Conservation (phyloP, 257 asterid species). For the Lantana camara region DNA sequence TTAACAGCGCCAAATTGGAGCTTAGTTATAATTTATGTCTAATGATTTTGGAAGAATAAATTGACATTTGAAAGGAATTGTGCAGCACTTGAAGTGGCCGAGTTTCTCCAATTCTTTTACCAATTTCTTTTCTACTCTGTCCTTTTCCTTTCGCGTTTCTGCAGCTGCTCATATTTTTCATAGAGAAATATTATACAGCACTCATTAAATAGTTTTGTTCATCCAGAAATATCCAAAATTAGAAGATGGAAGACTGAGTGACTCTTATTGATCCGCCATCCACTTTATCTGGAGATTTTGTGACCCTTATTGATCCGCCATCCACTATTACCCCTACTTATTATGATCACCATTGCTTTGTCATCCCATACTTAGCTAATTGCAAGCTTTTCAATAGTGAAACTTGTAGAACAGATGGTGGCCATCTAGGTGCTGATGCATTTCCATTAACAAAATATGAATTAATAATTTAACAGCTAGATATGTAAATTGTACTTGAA, state of each 20-base stretch:
- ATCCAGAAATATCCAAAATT: background rate
- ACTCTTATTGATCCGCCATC: background rate
- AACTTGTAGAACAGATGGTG: background rate
- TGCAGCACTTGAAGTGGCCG: background rate
- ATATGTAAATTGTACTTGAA: background rate
- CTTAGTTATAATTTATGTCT: background rate
- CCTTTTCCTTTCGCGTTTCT: background rate
- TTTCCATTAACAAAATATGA: too few species aligned
- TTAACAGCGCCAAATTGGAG: background rate
- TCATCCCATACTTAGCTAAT: background rate
- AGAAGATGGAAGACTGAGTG: background rate
- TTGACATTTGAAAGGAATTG: background rate
- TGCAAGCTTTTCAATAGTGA: background rate
- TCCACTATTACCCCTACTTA: background rate
- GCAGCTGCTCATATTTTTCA: background rate
- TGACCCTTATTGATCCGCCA: slow-evolving; percentile 11
- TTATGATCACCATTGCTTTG: background rate
- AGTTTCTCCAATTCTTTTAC: background rate
- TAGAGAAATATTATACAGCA: background rate
- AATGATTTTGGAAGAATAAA: background rate
- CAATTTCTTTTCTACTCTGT: background rate
- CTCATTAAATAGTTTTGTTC: background rate
- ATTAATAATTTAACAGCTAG: background rate
- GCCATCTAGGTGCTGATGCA: background rate
- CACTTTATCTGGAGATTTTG: background rate